These are phyloP conservation scores for Russula abietina DNA, from an alignment of 768 basidiomycete genomes.

Conservation along the genomic window DNA sequence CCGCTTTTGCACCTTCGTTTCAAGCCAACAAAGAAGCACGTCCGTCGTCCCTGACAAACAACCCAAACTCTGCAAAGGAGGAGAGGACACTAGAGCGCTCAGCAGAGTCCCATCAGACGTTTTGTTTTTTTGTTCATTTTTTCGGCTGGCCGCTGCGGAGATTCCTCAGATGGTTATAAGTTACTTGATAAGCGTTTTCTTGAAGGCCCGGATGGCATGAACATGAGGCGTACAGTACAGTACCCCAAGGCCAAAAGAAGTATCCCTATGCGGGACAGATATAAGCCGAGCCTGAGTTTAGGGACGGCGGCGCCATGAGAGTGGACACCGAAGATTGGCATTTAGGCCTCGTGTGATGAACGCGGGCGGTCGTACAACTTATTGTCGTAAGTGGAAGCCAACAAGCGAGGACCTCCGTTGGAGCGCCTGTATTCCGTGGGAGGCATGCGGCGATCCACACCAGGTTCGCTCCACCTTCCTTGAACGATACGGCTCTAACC, in stretches of 20 bases:
- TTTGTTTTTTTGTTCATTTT: neutral
- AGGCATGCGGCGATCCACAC: neutral
- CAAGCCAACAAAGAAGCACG: neutral
- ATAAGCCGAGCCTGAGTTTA: neutral
- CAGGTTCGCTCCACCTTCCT: neutral
- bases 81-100: neutral
- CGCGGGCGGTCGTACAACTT: neutral
- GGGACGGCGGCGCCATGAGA: neutral
- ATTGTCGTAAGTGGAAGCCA: neutral
- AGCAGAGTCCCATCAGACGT: neutral
- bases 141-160: neutral
- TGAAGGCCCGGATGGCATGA: neutral
- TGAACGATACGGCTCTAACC: neutral
- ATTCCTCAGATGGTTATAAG: neutral
- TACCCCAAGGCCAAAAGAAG: neutral
- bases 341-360: neutral
- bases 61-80: neutral
- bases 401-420: neutral
- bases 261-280: neutral
- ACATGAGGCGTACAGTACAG: slow-evolving; percentile 2
- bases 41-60: neutral
- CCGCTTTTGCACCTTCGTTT: neutral
- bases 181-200: neutral
- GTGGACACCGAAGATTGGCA: neutral
- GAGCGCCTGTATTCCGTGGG: neutral